Evolutionary conservation across 148 eudicot genomes (phyloP).

Genomic region (Camellia sinensis): DNA sequence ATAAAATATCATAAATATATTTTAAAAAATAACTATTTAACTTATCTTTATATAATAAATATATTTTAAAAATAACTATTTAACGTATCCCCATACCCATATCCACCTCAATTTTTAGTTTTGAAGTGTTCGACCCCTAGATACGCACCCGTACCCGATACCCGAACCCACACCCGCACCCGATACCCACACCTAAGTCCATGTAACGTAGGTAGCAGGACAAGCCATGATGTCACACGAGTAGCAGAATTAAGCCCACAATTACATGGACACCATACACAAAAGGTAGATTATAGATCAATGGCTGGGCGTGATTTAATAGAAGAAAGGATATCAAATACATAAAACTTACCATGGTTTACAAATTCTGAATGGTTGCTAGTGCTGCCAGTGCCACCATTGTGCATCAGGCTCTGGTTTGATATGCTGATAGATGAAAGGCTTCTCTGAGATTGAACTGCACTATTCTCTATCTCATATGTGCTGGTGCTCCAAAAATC

Average conservation of each 20-base stretch:
- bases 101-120: too few species aligned
- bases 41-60: too few species aligned
- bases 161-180: too few species aligned
- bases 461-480: constrained; percentile 52
- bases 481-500: constrained; percentile 90
- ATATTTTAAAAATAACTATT: too few species aligned
- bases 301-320: neutral
- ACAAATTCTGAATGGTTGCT: constrained; percentile 52
- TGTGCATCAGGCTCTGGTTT: constrained; percentile 49
- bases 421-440: constrained; percentile 64
- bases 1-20: too few species aligned
- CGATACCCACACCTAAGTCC: too few species aligned
- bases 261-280: neutral
- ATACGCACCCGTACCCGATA: too few species aligned
- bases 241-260: constrained; percentile 6
- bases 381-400: constrained; percentile 29
- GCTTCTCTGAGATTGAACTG: constrained; percentile 66
- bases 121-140: too few species aligned
- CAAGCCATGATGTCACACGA: neutral
- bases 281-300: neutral
- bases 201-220: neutral
- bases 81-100: too few species aligned
- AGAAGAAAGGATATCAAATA: neutral
- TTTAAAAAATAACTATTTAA: too few species aligned
- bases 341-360: constrained; percentile 59